A percentile compares a stretch with the other conserved stretches of the same genome.
Conservation (phyloP, 306 rosid species). For the Sicyos edulis region DNA sequence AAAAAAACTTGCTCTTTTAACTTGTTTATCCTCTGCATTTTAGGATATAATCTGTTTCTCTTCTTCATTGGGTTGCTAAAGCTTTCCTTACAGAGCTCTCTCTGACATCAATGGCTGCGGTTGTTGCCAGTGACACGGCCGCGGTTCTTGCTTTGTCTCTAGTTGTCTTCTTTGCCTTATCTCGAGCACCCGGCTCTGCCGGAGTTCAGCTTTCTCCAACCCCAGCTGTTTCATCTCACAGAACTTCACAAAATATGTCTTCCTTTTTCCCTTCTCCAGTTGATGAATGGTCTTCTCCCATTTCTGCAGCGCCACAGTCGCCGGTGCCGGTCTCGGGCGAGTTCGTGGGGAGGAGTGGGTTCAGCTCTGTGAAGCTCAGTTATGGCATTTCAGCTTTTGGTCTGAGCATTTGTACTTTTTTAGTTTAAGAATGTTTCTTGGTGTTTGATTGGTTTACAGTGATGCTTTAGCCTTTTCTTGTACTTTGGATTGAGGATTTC, state of each 20-base stretch:
- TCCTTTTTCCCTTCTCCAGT: constrained; percentile 56
- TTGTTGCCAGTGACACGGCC: background rate
- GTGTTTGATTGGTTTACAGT: constrained; percentile 1
- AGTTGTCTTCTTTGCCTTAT: background rate
- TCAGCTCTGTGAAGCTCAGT: constrained; percentile 27
- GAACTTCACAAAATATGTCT: constrained; percentile 44
- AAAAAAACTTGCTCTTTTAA: background rate
- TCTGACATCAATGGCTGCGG: constrained; percentile 16
- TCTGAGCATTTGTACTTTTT: constrained; percentile 28
- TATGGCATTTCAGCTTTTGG: constrained; percentile 3
- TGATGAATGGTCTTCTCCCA: constrained; percentile 25
- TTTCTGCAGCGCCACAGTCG: constrained; percentile 26
- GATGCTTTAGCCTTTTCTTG: background rate
- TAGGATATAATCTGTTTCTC: background rate
- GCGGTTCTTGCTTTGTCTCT: background rate
- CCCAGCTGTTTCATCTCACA: constrained; percentile 46
- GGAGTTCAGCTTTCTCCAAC: constrained; percentile 23
- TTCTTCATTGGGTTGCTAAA: background rate
- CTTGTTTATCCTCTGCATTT: background rate
- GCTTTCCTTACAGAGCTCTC: background rate
- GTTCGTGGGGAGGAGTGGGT: constrained; percentile 47
- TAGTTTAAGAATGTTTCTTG: background rate
- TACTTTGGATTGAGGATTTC: background rate
- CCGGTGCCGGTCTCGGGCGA: constrained; percentile 47
- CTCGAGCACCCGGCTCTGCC: background rate